These are phyloP conservation scores for Scheffersomyces insectosa DNA, from an alignment of 1,139 yeast species.

Conservation along the genomic window DNA sequence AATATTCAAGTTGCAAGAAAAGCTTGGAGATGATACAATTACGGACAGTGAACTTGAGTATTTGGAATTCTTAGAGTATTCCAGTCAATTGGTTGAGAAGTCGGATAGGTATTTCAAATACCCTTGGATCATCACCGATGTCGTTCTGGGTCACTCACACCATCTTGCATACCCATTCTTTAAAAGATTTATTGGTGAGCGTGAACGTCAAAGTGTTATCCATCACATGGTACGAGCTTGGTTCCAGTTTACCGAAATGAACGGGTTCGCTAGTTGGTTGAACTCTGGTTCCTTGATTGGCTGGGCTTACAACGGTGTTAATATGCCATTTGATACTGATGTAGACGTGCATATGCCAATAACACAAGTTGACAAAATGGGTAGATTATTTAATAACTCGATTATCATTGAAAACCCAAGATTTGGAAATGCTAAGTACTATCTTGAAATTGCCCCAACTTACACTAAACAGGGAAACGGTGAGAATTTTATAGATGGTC, in stretches of 20 bases:
- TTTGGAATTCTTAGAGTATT: constrained; percentile 30
- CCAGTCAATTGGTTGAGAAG: constrained; percentile 29
- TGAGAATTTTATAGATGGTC: constrained; percentile 21
- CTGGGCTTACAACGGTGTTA: constrained; percentile 67
- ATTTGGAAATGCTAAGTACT: constrained; percentile 57
- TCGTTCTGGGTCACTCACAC: constrained; percentile 42
- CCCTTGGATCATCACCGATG: constrained; percentile 46
- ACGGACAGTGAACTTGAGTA: constrained; percentile 22
- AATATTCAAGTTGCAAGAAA: constrained; percentile 26
- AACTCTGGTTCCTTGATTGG: constrained; percentile 71
- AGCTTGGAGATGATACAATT: constrained; percentile 15
- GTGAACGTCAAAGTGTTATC: constrained; percentile 46
- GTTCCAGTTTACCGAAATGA: constrained; percentile 56
- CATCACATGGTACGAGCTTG: constrained; percentile 57
- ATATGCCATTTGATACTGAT: constrained; percentile 75
- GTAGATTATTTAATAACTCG: constrained; percentile 50
- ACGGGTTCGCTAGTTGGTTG: constrained; percentile 58
- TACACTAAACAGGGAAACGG: constrained; percentile 21
- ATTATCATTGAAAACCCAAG: constrained; percentile 61
- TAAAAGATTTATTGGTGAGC: constrained; percentile 38
- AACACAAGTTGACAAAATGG: constrained; percentile 53
- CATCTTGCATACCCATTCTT: constrained; percentile 51
- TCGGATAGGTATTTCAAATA: constrained; percentile 43
- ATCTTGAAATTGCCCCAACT: constrained; percentile 26
- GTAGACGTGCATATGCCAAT: constrained; percentile 72